Evolutionary conservation across 1,139 yeast genomes (phyloP).

Genomic region (Geotrichum aggregatum): DNA sequence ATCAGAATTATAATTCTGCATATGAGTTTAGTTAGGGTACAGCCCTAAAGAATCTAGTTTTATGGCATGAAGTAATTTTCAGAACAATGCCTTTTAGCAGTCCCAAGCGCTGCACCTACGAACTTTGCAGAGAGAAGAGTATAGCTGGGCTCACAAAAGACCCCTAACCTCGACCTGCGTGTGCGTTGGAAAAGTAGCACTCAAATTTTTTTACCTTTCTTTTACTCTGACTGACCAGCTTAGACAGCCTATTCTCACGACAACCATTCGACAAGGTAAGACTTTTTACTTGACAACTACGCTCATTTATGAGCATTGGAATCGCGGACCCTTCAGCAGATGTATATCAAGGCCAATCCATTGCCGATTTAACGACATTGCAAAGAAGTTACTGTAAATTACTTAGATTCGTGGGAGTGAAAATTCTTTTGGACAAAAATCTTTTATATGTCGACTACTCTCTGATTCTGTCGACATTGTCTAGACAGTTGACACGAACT

Average conservation of each 20-base stretch:
- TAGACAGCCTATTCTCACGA: constrained; percentile 20
- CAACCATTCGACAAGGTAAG: constrained; percentile 22
- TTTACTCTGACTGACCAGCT: constrained; percentile 18
- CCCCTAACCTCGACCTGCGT: constrained; percentile 10
- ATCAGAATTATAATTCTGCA: no score
- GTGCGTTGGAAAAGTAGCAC: constrained; percentile 8
- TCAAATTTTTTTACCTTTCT: constrained; percentile 18
- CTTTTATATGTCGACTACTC: background rate
- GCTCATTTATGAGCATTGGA: no score
- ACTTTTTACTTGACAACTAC: background rate
- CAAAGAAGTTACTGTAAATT: no score
- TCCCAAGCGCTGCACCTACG: background rate
- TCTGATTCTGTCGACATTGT: background rate
- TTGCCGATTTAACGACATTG: background rate
- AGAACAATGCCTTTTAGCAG: background rate
- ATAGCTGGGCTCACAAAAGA: background rate
- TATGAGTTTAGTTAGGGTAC: no score
- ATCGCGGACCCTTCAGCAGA: background rate
- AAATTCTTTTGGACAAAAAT: no score
- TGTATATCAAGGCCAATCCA: no score
- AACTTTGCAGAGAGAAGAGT: no score
- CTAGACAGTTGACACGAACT: background rate
- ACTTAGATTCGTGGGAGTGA: no score
- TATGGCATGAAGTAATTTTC: background rate
- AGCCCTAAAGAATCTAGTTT: background rate